Percentiles rank a stretch among this genome's conserved stretches.
phyloP scores from a whole-genome alignment of 805 yeast species.

The Candida manassasensis region DNA sequence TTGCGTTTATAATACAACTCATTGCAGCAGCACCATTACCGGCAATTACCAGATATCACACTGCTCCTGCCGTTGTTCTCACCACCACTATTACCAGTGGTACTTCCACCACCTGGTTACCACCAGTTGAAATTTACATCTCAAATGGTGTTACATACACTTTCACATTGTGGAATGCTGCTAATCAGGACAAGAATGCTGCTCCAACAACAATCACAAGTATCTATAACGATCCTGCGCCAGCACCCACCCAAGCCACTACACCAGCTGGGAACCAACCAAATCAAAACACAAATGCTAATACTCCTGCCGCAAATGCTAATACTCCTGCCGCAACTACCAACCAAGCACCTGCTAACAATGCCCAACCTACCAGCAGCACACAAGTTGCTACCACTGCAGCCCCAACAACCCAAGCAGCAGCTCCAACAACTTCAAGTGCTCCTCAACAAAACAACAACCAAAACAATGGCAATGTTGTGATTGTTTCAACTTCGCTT shows the following conservation, averaged over 20 bases:
- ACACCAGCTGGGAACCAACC: constrained; percentile 10
- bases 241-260: constrained; percentile 9
- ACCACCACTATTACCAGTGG: constrained; percentile 40
- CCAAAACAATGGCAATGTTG: constrained; percentile 1
- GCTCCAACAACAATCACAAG: constrained; percentile 30
- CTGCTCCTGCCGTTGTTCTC: constrained; percentile 51
- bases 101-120: constrained; percentile 45
- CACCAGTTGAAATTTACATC: constrained; percentile 49
- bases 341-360: constrained; percentile 21
- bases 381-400: constrained; percentile 16
- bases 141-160: constrained; percentile 51
- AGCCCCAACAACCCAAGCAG: constrained; percentile 10
- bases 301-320: constrained; percentile 14
- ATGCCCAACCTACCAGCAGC: constrained; percentile 15
- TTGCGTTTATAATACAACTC: constrained; percentile 15
- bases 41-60: constrained; percentile 48
- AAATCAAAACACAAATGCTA: constrained; percentile 4
- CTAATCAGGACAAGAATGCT: constrained; percentile 24
- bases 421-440: constrained; percentile 9
- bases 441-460: constrained; percentile 10
- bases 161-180: constrained; percentile 33
- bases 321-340: constrained; percentile 31
- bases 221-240: constrained; percentile 13
- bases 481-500: not conserved
- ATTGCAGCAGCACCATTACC: constrained; percentile 34